Conservation (phyloP, 192 early-diverging fungal species). For the Nowakowskiella sp. region DNA sequence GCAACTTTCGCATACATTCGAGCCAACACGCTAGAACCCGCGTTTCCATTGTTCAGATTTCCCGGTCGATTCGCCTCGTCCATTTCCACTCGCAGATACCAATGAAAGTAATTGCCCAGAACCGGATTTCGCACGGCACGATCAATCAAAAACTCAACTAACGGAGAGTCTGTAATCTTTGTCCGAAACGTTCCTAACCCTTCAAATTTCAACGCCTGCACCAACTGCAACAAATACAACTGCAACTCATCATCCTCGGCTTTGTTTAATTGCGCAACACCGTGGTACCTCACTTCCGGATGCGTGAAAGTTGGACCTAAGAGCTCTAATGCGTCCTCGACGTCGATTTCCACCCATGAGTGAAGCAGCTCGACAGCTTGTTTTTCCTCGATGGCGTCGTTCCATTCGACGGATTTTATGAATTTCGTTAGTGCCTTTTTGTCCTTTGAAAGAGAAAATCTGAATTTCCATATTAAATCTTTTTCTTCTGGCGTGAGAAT, state of each 20-base stretch:
- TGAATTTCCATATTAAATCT: slow-evolving; percentile 96
- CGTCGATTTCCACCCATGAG: slow-evolving; percentile 84
- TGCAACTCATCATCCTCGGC: slow-evolving; percentile 93
- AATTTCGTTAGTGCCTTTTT: slow-evolving; percentile 97
- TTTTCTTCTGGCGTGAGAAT: slow-evolving; percentile 76
- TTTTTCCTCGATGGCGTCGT: slow-evolving; percentile 78
- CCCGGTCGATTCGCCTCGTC: slow-evolving; percentile 10
- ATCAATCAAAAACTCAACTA: slow-evolving; percentile 86
- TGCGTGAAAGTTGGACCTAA: slow-evolving; percentile 85
- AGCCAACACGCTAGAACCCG: slow-evolving; percentile 45
- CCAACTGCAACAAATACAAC: slow-evolving; percentile 90
- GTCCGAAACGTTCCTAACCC: slow-evolving; percentile 37
- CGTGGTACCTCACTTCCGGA: slow-evolving; percentile 71
- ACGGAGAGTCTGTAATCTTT: slow-evolving; percentile 30
- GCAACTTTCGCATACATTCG: slow-evolving; percentile 82
- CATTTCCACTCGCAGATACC: too few species aligned
- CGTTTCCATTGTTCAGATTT: background rate
- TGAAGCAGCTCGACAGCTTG: slow-evolving; percentile 85
- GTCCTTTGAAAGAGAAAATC: slow-evolving; percentile 89
- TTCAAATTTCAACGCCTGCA: slow-evolving; percentile 97
- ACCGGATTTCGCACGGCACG: slow-evolving; percentile 73
- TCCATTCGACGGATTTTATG: slow-evolving; percentile 93
- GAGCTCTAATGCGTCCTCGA: slow-evolving; percentile 93
- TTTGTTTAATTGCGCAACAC: slow-evolving; percentile 77
- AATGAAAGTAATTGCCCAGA: slow-evolving; percentile 91